phyloP scores from a whole-genome alignment of 2,329 filamentous ascomycete species.

The Arthrinium phaeospermum region DNA sequence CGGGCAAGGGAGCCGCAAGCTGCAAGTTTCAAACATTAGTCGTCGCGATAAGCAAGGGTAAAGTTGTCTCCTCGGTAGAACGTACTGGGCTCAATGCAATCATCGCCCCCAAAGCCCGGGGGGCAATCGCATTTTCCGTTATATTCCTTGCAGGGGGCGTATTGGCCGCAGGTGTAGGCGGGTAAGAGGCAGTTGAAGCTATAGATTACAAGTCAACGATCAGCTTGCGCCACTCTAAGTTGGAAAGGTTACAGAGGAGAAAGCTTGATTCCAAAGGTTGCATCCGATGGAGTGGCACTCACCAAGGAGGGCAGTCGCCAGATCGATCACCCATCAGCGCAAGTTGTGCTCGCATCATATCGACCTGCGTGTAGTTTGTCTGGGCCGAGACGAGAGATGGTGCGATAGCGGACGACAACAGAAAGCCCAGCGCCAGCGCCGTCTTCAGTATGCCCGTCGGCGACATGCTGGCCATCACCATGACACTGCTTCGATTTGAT shows the following conservation, averaged over 20 bases:
- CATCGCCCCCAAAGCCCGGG: slow-evolving; percentile 89
- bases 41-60: not conserved
- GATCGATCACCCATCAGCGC: slow-evolving; percentile 76
- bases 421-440: slow-evolving; percentile 19
- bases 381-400: slow-evolving; percentile 36
- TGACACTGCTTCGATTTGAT: not conserved
- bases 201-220: slow-evolving; percentile 31
- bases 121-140: slow-evolving; percentile 95
- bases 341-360: slow-evolving; percentile 69
- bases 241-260: not conserved
- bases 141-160: slow-evolving; percentile 83
- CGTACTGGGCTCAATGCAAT: slow-evolving; percentile 83
- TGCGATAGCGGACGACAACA: slow-evolving; percentile 16
- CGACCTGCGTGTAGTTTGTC: slow-evolving; percentile 64
- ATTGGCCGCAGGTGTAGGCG: slow-evolving; percentile 90
- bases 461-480: slow-evolving; percentile 15
- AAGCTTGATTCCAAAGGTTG: slow-evolving; percentile 18
- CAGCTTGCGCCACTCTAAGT: slow-evolving; percentile 25
- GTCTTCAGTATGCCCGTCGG: slow-evolving; percentile 11
- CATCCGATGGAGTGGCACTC: slow-evolving; percentile 33
- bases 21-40: slow-evolving; percentile 31
- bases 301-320: slow-evolving; percentile 80
- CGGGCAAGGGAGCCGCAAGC: slow-evolving; percentile 88
- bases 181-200: slow-evolving; percentile 99
- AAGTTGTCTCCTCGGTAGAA: slow-evolving; percentile 8